These are phyloP conservation scores for Metschnikowia cerradonensis DNA, from an alignment of 805 yeast species.

Conservation along the genomic window DNA sequence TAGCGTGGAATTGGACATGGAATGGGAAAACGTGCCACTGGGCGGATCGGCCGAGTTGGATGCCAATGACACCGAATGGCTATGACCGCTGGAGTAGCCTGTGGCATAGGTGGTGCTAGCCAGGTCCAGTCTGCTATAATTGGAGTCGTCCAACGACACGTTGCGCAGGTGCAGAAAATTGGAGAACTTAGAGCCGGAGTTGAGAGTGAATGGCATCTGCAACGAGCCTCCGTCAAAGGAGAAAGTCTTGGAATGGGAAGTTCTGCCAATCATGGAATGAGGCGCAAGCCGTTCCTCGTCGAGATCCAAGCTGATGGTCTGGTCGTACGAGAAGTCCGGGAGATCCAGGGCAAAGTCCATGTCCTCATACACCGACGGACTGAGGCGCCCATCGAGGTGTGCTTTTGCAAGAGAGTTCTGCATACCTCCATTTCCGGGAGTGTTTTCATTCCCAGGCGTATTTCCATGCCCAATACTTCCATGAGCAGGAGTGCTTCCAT, in stretches of 20 bases:
- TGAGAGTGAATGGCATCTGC: constrained; percentile 23
- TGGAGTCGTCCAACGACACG: constrained; percentile 16
- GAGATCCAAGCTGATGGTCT: constrained; percentile 7
- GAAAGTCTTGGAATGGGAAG: constrained; percentile 20
- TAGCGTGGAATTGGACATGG: constrained; percentile 17
- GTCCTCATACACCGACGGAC: constrained; percentile 15
- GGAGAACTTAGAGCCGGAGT: constrained; percentile 15
- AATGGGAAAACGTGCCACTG: constrained; percentile 14
- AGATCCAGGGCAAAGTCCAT: constrained; percentile 16
- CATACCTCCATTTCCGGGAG: neutral
- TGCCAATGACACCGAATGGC: constrained; percentile 10
- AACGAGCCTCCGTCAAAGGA: constrained; percentile 16
- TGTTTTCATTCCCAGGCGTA: no score
- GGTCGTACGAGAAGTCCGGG: constrained; percentile 16
- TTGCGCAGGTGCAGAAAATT: constrained; percentile 18
- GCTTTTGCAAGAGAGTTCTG: neutral
- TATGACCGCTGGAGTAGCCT: neutral
- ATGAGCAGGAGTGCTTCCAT: neutral
- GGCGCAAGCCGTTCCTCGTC: constrained; percentile 4
- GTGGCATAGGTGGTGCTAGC: neutral
- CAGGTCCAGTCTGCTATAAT: constrained; percentile 5
- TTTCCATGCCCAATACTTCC: no score
- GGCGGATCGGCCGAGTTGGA: constrained; percentile 17
- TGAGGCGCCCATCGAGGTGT: constrained; percentile 2
- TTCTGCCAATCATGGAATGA: constrained; percentile 1